phyloP scores from a whole-genome alignment of 805 yeast genomes.

The Danielia oregonensis region DNA sequence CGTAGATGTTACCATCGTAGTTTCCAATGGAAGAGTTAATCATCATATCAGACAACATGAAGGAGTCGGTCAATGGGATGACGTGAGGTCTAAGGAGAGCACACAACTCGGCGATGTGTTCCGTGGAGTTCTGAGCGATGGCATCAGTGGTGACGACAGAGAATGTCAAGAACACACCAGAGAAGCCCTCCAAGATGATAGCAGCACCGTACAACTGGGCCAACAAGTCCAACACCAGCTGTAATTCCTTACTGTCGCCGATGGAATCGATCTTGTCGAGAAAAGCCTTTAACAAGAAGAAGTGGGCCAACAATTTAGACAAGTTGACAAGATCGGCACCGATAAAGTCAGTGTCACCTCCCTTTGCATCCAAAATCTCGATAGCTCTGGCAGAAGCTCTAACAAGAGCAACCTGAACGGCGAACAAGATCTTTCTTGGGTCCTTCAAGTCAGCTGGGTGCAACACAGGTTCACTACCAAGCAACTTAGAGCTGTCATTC shows the following conservation, averaged over 20 bases:
- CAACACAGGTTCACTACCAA: constrained; percentile 30
- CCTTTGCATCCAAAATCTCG: constrained; percentile 27
- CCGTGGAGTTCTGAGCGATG: constrained; percentile 44
- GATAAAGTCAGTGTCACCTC: constrained; percentile 43
- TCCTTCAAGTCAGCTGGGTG: constrained; percentile 17
- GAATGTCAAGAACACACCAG: constrained; percentile 68
- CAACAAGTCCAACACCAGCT: constrained; percentile 47
- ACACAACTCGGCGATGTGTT: constrained; percentile 31
- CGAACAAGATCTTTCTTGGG: constrained; percentile 20
- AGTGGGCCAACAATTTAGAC: constrained; percentile 50
- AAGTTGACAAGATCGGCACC: constrained; percentile 44
- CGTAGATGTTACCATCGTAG: constrained; percentile 79
- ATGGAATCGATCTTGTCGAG: constrained; percentile 32
- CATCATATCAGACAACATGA: constrained; percentile 75
- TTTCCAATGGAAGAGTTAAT: constrained; percentile 80
- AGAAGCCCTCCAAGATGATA: constrained; percentile 60
- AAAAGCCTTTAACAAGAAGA: constrained; percentile 42
- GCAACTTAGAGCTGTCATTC: constrained; percentile 23
- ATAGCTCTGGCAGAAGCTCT: constrained; percentile 34
- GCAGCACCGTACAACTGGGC: constrained; percentile 57
- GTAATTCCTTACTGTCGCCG: constrained; percentile 37
- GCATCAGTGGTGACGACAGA: constrained; percentile 50
- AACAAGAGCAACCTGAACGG: constrained; percentile 34
- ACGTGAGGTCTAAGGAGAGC: constrained; percentile 56
- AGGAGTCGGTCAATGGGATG: constrained; percentile 78